Conservation (phyloP, 2,329 filamentous ascomycete species). For the Malbranchea zuffiana region DNA sequence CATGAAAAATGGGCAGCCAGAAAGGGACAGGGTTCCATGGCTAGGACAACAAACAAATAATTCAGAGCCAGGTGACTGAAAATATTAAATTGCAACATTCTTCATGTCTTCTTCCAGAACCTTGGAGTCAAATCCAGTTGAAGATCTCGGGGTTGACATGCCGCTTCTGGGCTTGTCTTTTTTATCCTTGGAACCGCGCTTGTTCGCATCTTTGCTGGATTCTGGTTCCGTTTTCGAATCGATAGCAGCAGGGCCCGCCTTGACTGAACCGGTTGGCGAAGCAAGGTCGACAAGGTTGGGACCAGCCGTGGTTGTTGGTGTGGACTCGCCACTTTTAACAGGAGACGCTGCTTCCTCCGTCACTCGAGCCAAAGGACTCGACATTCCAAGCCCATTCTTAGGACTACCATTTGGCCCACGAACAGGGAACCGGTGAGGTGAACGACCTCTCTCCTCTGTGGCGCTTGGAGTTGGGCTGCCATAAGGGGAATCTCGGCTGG, state of each 20-base stretch:
- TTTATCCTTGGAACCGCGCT: conserved; percentile 22
- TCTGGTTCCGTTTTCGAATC: conserved; percentile 14
- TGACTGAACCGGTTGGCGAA: conserved; percentile 25
- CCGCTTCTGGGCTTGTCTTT: conserved; percentile 24
- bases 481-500: conserved; percentile 45
- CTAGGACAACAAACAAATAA: too few relatives aligned
- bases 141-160: conserved; percentile 21
- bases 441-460: conserved; percentile 39
- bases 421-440: conserved; percentile 38
- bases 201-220: conserved; percentile 15
- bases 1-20: too few relatives aligned
- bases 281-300: conserved; percentile 31
- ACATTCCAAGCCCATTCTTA: conserved; percentile 33
- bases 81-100: conserved; percentile 26
- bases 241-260: conserved; percentile 11
- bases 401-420: conserved; percentile 35
- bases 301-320: conserved; percentile 21
- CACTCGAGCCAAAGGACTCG: conserved; percentile 38
- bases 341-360: conserved; percentile 35
- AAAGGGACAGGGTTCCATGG: too few relatives aligned
- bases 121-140: conserved; percentile 27
- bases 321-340: conserved; percentile 25
- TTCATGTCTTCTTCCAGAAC: conserved; percentile 39
- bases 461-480: conserved; percentile 35
- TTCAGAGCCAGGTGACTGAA: conserved; percentile 3